Evolutionary conservation across 2,329 filamentous ascomycete genomes (phyloP), one percentile per base, ranked within the genome.

Genomic region (Coniochaeta prunicola): DNA sequence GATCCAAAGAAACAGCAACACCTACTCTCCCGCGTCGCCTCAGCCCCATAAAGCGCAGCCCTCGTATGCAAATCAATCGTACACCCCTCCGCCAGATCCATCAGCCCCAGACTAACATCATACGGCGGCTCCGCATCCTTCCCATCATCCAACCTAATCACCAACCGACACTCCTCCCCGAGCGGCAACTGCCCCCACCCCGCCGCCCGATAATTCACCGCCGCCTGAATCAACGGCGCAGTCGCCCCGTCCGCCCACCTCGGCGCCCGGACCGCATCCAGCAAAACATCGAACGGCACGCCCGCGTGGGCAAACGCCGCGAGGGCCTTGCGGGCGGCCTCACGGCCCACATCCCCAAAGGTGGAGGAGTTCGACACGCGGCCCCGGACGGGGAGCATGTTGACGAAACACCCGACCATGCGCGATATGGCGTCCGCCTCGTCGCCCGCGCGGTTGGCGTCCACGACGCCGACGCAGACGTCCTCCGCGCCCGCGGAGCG

Each of bases 171-270:
- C 19, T 15, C 30, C 19, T 30, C 40, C 24, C 19, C 9, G 45
- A 57, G n/a, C n/a, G n/a, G n/a, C n/a, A n/a, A n/a, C n/a, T n/a
- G n/a, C n/a, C n/a, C n/a, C n/a, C n/a, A n/a, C n/a, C n/a, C n/a
- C n/a, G n/a, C n/a, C n/a, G n/a, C n/a, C n/a, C 63, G 67, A 53
- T 74, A 74, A 59, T 74, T 64, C 40, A 74, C 28, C 40, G 71
- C 67, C 0, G 68, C 72, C 63, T 84, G 81, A 68, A 82, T 83
- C 0, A 84, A 36, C 0, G 81, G 80, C n/a, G n/a, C n/a, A n/a
- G n/a, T n/a, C n/a, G n/a, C n/a, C n/a, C n/a, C n/a, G n/a, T n/a
- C n/a, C n/a, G n/a, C n/a, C n/a, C n/a, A n/a, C n/a, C n/a, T n/a
- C n/a, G n/a, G n/a, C n/a, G n/a, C n/a, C n/a, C n/a, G n/a, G n/a